These are phyloP conservation scores for Brassica hybrid DNA, from an alignment of 441 rosid species.

Conservation along the genomic window DNA sequence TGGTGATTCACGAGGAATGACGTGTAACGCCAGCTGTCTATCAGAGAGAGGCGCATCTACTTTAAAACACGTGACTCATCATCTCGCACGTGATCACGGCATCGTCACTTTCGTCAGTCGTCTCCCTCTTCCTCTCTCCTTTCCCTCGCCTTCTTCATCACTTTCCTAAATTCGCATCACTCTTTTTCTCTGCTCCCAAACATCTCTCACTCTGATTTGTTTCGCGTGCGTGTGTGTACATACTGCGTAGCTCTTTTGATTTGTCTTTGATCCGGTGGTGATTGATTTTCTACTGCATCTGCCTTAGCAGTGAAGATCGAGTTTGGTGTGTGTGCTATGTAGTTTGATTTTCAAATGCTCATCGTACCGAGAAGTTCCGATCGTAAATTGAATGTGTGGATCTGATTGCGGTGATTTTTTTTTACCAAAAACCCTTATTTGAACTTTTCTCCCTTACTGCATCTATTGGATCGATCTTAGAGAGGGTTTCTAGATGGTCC, in stretches of 20 bases:
- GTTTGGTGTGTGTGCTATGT: neutral
- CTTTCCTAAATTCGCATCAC: conserved; percentile 42
- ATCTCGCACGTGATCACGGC: conserved; percentile 28
- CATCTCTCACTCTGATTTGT: conserved; percentile 10
- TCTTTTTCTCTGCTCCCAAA: conserved; percentile 22
- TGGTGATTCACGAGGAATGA: conserved; percentile 56
- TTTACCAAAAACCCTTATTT: conserved; percentile 29
- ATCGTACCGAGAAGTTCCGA: conserved; percentile 18
- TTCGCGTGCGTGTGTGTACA: neutral
- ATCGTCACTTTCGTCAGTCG: conserved; percentile 41
- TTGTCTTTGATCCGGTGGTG: conserved; percentile 23
- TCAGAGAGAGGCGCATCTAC: conserved; percentile 59
- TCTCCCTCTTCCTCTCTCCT: conserved; percentile 33
- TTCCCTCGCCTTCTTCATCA: conserved; percentile 25
- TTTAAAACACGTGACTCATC: conserved; percentile 67
- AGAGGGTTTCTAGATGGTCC: conserved; percentile 5
- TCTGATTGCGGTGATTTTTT: conserved; percentile 62
- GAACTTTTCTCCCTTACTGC: neutral
- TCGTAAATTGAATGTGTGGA: conserved; percentile 58
- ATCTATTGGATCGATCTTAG: conserved; percentile 28
- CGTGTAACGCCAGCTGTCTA: conserved; percentile 63
- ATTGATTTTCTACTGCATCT: conserved; percentile 1
- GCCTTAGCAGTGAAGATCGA: conserved; percentile 29
- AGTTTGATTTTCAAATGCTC: conserved; percentile 40
- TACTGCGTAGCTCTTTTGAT: conserved; percentile 6